Conservation (phyloP, 306 rosid genomes). For the Astragalus membranaceus region DNA sequence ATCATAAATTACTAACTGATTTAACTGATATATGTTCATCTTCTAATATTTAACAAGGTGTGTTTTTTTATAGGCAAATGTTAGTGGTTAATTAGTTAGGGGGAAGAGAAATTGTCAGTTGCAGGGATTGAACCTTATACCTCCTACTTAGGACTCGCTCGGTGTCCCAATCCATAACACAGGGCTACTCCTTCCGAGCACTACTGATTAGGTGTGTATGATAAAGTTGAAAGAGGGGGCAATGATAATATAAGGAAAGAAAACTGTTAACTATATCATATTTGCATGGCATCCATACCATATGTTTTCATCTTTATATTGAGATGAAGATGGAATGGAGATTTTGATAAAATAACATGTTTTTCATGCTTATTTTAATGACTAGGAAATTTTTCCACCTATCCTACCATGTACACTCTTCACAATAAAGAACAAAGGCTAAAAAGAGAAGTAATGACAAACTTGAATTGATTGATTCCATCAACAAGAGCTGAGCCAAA, state of each 20-base stretch:
- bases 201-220: neutral
- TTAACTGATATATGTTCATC: neutral
- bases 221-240: neutral
- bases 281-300: neutral
- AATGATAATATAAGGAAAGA: neutral
- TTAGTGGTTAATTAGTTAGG: no score
- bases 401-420: neutral
- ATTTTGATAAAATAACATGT: neutral
- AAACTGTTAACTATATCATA: neutral
- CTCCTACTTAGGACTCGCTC: no score
- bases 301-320: neutral
- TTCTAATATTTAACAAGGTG: no score
- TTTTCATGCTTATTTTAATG: neutral
- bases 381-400: neutral
- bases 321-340: neutral
- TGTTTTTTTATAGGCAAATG: no score
- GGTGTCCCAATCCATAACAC: no score
- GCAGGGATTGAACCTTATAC: no score
- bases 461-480: constrained; percentile 80
- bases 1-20: neutral
- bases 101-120: no score
- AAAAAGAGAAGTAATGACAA: constrained; percentile 25
- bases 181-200: neutral
- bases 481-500: constrained; percentile 67
- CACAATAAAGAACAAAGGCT: neutral